Evolutionary conservation across 352 stramenopile species (phyloP), one percentile per base, ranked within the genome.

Genomic region (Pythium volutum): DNA sequence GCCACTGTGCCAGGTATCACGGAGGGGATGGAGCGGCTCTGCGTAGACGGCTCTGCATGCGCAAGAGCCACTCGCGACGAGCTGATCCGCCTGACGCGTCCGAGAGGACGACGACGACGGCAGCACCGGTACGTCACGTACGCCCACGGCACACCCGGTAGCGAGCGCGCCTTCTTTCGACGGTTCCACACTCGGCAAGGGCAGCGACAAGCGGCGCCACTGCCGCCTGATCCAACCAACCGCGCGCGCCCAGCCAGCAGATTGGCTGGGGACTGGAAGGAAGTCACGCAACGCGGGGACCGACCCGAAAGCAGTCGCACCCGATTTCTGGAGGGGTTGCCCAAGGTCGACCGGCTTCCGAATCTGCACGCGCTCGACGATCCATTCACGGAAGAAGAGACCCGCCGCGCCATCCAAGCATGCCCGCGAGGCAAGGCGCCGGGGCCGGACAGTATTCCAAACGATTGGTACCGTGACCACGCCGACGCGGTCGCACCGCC

Each of bases 401-500:
- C 60, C 1, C 39, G 29, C 0, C 0, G 1, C 1, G 49, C 49
- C 1, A 18, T 66, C 7, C n/a, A n/a, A 11, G n/a, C 23, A 10
- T 60, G 59, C 23, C 41, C 36, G 5, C 27, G 47, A n/a, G 31
- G 43, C n/a, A 64, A 64, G 31, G 46, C 43, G 1, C 33, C 25
- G 4, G 58, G 58, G 2, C 48, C 59, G 1, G 59, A 66, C 43
- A 39, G 51, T 7, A 20, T 66, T 1, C 51, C 50, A 11, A 66
- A 66, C 34, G 59, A 56, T 18, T 66, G 49, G 50, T 66, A 66
- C 23, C 38, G 41, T 3, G 39, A 66, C 23, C 45, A 60, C 29
- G 41, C 29, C 11, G 39, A 54, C 5, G 36, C 12, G 36, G 5
- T 43, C 12, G 12, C 18, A 43, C 14, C 1, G 18, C 1, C 20